Evolutionary conservation across 2,329 filamentous ascomycete species (phyloP).

Genomic region (Pseudocercospora macadamiae): DNA sequence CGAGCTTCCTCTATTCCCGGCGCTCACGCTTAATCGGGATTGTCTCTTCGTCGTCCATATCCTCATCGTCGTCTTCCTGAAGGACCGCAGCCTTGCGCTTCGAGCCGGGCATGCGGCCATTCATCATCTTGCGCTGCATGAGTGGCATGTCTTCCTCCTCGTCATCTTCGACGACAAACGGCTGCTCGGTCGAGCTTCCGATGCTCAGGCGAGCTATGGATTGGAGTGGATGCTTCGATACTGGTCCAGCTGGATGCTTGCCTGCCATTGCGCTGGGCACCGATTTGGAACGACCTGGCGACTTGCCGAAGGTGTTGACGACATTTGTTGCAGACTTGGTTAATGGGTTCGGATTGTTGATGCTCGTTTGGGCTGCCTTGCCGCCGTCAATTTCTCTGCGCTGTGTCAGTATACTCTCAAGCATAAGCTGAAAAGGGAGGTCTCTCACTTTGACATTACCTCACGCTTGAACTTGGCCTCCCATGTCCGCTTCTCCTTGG

Average conservation of each 20-base stretch:
- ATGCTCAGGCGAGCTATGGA: background rate
- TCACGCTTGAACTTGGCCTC: background rate
- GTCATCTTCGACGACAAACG: constrained; percentile 2
- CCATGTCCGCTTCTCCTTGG: background rate
- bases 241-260: background rate
- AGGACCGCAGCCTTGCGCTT: background rate
- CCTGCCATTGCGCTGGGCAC: background rate
- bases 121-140: background rate
- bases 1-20: too few species aligned
- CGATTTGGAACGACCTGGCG: background rate
- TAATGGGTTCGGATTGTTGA: background rate
- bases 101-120: background rate
- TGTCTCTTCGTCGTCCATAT: background rate
- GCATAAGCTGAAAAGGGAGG: background rate
- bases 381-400: background rate
- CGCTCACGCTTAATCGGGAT: background rate
- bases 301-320: background rate
- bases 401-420: background rate
- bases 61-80: background rate
- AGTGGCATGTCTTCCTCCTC: constrained; percentile 10
- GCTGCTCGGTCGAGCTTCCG: background rate
- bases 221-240: background rate
- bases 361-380: background rate
- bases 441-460: background rate
- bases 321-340: background rate